Percentiles rank a stretch among this genome's conserved stretches.
These are phyloP conservation scores for Isabelozyma gotoi DNA, from an alignment of 805 yeast species.

Conservation along the genomic window DNA sequence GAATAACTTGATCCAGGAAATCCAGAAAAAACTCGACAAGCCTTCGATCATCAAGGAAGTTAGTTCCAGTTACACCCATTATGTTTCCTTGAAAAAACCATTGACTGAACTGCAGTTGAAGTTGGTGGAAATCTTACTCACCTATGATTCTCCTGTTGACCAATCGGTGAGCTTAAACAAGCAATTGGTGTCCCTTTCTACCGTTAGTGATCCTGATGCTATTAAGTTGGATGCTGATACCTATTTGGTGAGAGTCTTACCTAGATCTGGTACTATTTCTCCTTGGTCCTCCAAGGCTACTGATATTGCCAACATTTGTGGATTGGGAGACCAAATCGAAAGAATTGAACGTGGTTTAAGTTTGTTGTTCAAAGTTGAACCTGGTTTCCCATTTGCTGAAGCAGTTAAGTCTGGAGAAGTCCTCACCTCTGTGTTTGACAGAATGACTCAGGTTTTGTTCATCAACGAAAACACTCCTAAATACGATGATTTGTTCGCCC, in stretches of 20 bases:
- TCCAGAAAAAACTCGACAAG: slow-evolving; percentile 68
- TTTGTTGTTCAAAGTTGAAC: slow-evolving; percentile 65
- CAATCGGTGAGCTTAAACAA: slow-evolving; percentile 43
- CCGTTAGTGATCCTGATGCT: slow-evolving; percentile 14
- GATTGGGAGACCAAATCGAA: slow-evolving; percentile 65
- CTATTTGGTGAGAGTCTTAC: slow-evolving; percentile 72
- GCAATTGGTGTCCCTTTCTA: slow-evolving; percentile 33
- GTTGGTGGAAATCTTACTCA: slow-evolving; percentile 61
- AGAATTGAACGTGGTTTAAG: slow-evolving; percentile 92
- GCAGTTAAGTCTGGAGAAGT: slow-evolving; percentile 49
- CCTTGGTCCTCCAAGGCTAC: slow-evolving; percentile 99
- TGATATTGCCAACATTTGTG: slow-evolving; percentile 87
- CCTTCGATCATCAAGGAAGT: slow-evolving; percentile 64
- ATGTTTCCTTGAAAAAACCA: slow-evolving; percentile 55
- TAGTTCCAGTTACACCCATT: slow-evolving; percentile 77
- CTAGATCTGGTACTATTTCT: slow-evolving; percentile 94
- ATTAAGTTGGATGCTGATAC: slow-evolving; percentile 38
- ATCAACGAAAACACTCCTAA: slow-evolving; percentile 58
- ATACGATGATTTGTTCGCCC: slow-evolving; percentile 70
- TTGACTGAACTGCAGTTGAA: slow-evolving; percentile 41
- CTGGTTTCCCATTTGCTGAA: slow-evolving; percentile 66
- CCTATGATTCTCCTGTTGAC: slow-evolving; percentile 72
- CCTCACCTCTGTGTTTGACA: slow-evolving; percentile 76
- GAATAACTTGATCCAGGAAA: slow-evolving; percentile 64
- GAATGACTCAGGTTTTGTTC: slow-evolving; percentile 87